Evolutionary conservation across 495 filamentous ascomycete genomes (phyloP).

Genomic region (Lineolata rhizophorae): DNA sequence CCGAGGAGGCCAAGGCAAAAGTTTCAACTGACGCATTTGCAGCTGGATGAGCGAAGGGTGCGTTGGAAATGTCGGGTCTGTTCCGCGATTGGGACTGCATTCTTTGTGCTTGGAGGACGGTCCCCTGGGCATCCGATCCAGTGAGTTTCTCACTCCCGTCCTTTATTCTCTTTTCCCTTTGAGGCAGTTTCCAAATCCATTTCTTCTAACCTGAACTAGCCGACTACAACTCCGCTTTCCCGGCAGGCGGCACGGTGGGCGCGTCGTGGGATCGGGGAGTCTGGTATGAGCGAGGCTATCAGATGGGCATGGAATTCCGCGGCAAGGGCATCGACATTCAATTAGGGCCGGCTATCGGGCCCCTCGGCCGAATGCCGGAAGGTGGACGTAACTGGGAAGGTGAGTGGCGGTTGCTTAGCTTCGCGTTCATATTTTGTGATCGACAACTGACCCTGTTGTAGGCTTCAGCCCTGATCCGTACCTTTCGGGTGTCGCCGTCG

Average conservation of each 20-base stretch:
- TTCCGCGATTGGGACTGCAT: constrained; percentile 58
- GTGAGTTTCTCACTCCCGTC: constrained; percentile 17
- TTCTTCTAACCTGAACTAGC: constrained; percentile 16
- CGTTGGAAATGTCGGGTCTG: constrained; percentile 52
- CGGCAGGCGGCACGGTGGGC: constrained; percentile 19
- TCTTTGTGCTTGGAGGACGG: constrained; percentile 78
- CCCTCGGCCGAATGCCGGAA: constrained; percentile 22
- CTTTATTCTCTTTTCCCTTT: too few relatives aligned
- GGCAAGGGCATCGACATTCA: constrained; percentile 45
- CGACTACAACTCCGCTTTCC: constrained; percentile 20
- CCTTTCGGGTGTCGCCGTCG: constrained; percentile 19
- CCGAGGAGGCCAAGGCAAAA: too few relatives aligned
- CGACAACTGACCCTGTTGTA: neutral
- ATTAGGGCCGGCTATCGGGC: constrained; percentile 77
- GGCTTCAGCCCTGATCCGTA: constrained; percentile 22
- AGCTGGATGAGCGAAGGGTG: constrained; percentile 36
- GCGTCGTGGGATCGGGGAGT: constrained; percentile 20
- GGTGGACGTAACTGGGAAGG: constrained; percentile 81
- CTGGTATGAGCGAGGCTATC: constrained; percentile 17
- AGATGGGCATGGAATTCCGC: constrained; percentile 18
- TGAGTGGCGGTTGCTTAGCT: constrained; percentile 1
- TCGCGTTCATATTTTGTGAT: neutral
- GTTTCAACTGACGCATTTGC: neutral
- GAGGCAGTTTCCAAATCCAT: too few relatives aligned
- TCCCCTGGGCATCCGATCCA: constrained; percentile 59